Conservation (phyloP, 345 rosid genomes). For the Combretum micranthum region DNA sequence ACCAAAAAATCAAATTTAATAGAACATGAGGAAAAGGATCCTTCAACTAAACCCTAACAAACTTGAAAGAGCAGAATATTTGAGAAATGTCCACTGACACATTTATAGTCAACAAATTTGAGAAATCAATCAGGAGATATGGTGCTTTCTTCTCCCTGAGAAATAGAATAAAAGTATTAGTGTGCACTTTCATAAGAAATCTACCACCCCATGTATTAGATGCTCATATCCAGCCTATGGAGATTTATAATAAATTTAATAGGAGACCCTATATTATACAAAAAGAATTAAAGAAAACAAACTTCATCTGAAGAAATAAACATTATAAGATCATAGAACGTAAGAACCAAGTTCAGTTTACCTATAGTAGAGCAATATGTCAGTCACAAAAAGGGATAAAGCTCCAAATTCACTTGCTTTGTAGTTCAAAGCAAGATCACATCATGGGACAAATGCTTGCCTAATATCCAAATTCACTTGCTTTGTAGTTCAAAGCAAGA, state of each 20-base stretch:
- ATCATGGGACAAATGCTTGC: no score
- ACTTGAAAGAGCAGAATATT: not conserved
- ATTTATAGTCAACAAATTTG: conserved; percentile 60
- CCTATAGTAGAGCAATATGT: no score
- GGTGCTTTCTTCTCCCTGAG: conserved; percentile 68
- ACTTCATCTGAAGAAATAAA: no score
- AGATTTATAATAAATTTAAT: not conserved
- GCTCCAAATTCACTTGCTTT: no score
- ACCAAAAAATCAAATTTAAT: conserved; percentile 37
- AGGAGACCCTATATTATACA: no score
- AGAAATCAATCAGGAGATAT: conserved; percentile 85
- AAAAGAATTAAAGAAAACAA: no score
- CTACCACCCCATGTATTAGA: not conserved
- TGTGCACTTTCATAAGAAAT: not conserved
- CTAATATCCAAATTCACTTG: no score
- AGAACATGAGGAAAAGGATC: conserved; percentile 7
- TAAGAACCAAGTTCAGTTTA: no score
- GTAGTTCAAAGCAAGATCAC: no score
- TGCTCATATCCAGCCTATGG: not conserved
- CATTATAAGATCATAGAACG: no score
- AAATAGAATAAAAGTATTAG: not conserved
- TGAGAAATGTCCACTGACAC: conserved; percentile 46
- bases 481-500: no score
- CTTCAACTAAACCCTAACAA: conserved; percentile 1
- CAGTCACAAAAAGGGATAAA: no score